Evolutionary conservation across 106 monocot genomes (phyloP).

Genomic region (Narthecium ossifragum): DNA sequence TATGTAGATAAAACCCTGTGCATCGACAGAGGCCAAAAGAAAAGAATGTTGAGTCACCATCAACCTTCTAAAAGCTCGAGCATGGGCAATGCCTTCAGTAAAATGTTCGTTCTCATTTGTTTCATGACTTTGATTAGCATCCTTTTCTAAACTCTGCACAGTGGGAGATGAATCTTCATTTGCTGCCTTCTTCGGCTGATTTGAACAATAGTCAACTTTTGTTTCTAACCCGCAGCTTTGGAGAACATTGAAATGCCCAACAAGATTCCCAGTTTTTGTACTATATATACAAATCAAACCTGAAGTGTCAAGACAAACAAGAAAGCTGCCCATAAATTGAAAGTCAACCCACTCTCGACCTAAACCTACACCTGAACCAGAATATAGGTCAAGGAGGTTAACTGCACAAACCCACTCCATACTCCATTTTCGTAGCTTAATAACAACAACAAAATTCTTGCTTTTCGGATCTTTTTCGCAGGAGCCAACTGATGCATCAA

Average conservation of each 20-base stretch:
- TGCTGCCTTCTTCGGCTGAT: slow-evolving; percentile 1
- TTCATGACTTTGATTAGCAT: slow-evolving; percentile 6
- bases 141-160: slow-evolving; percentile 1
- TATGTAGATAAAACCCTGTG: slow-evolving; percentile 65
- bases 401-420: slow-evolving; percentile 69
- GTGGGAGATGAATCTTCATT: not conserved
- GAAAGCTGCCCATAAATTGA: slow-evolving; percentile 58
- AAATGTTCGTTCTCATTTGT: slow-evolving; percentile 3
- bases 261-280: slow-evolving; percentile 38
- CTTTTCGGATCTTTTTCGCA: slow-evolving; percentile 9
- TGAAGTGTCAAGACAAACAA: slow-evolving; percentile 57
- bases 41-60: slow-evolving; percentile 47
- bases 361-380: slow-evolving; percentile 15
- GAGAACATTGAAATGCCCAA: slow-evolving; percentile 35
- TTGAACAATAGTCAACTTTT: slow-evolving; percentile 3
- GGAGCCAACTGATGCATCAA: slow-evolving; percentile 1
- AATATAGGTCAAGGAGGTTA: slow-evolving; percentile 34
- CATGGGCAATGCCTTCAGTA: not conserved
- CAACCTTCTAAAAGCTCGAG: slow-evolving; percentile 46
- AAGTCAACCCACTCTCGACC: slow-evolving; percentile 70
- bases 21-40: slow-evolving; percentile 52
- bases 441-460: slow-evolving; percentile 40
- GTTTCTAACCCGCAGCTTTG: slow-evolving; percentile 17
- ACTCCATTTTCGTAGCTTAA: slow-evolving; percentile 58
- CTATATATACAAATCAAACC: slow-evolving; percentile 55